Evolutionary conservation across 345 rosid species (phyloP), one percentile per base, ranked within the genome.

Genomic region (Schrenkiella parvula): DNA sequence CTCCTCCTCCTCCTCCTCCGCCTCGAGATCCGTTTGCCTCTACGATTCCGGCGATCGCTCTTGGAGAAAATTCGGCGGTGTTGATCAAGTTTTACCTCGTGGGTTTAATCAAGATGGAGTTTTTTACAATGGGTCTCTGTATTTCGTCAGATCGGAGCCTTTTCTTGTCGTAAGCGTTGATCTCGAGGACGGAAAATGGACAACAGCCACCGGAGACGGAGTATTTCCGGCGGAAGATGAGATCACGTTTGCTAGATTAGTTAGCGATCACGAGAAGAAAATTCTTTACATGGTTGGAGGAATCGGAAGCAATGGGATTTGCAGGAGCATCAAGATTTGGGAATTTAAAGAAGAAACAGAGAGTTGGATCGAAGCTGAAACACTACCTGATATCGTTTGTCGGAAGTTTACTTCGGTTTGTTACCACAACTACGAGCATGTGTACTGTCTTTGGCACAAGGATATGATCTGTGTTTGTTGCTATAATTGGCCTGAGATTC

Each of bases 401-500:
- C 79, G 86, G 78, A 91, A 93, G 61, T 89, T 93, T 26, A 72
- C 87, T 79, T 88, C 91, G 14, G 95, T 93, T 5, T 89, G 95
- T 59, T 93, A 93, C 77, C 97, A 93, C 50, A 88, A 86, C 19
- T 93, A 93, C 48, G 97, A 88, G 64, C 92, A 89, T 55, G 91
- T 91, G n/a, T 87, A 89, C 37, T 89, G 97, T 68, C 57, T 93
- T 18, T 93, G 96, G 95, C 98, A 93, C 31, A 82, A 79, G 18
- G 97, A 85, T 6, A 84, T 85, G 87, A 80, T 93, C 6, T 91
- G 95, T 65, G 74, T 91, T 14, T 91, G 92, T 88, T 93, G 98
- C 80, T 87, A 91, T 18, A 88, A 88, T 3, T 93, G 98, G 98
- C 97, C 98, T 6, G 98, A 93, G 89, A 84, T 93, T 62, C 71